phyloP scores from a whole-genome alignment of 2,329 filamentous ascomycete species.

The Pseudocercospora vitis region DNA sequence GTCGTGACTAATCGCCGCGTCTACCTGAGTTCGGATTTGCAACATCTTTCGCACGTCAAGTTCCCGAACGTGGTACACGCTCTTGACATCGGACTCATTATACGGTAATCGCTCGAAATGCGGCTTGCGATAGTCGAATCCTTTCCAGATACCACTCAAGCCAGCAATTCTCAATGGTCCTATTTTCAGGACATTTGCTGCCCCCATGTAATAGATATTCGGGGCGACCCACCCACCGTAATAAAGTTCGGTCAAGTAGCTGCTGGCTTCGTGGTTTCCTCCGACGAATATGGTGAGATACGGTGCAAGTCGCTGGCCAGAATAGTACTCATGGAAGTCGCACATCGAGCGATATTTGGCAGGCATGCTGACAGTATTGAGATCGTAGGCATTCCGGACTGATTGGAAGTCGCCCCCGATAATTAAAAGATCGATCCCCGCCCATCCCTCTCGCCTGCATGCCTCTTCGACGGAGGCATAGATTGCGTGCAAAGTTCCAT shows the following conservation, averaged over 20 bases:
- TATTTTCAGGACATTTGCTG: constrained; percentile 81
- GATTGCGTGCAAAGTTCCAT: constrained; percentile 88
- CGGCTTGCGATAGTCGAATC: constrained; percentile 77
- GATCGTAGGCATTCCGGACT: constrained; percentile 81
- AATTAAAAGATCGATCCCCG: constrained; percentile 81
- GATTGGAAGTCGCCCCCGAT: constrained; percentile 97
- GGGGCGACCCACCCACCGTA: constrained; percentile 97
- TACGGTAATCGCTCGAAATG: constrained; percentile 89
- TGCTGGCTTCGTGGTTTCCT: constrained; percentile 93
- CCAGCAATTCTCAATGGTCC: constrained; percentile 85
- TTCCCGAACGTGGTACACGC: constrained; percentile 87
- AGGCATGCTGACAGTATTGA: constrained; percentile 87
- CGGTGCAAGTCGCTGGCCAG: constrained; percentile 71
- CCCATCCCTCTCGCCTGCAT: constrained; percentile 71
- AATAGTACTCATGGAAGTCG: constrained; percentile 95
- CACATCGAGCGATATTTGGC: constrained; percentile 82
- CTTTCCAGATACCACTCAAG: constrained; percentile 93
- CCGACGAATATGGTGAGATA: constrained; percentile 90
- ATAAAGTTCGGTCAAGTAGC: constrained; percentile 86
- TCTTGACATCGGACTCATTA: constrained; percentile 70
- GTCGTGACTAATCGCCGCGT: constrained; percentile 90
- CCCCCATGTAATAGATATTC: constrained; percentile 95
- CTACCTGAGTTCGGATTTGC: constrained; percentile 80
- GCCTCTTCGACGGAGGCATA: constrained; percentile 74
- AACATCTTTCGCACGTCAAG: constrained; percentile 88